These are phyloP conservation scores for Lyophyllum shimeji DNA, from an alignment of 768 basidiomycete genomes.

Conservation along the genomic window DNA sequence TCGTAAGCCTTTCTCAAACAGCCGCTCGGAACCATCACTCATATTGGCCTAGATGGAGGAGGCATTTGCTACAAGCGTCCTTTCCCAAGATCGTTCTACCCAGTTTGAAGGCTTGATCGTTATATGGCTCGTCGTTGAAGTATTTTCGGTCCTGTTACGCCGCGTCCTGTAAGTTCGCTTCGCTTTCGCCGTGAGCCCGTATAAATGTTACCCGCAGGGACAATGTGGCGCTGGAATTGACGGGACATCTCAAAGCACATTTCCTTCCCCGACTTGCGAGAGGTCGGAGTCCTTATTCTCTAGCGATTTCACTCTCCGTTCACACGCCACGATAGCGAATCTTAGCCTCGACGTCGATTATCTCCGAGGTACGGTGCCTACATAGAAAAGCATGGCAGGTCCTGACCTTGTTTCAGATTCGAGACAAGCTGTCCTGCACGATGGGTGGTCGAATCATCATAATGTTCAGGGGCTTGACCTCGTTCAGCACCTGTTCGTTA, in stretches of 20 bases:
- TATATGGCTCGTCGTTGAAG: slow-evolving; percentile 26
- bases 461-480: slow-evolving; percentile 35
- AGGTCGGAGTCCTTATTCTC: slow-evolving; percentile 23
- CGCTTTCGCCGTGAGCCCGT: background rate
- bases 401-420: background rate
- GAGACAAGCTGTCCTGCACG: slow-evolving; percentile 13
- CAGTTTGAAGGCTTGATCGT: slow-evolving; percentile 20
- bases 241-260: slow-evolving; percentile 32
- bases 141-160: slow-evolving; percentile 19
- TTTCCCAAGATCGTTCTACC: background rate
- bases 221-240: slow-evolving; percentile 22
- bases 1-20: slow-evolving; percentile 24
- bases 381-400: background rate
- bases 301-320: background rate
- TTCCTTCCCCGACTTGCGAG: slow-evolving; percentile 38
- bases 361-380: slow-evolving; percentile 17
- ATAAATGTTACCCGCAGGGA: slow-evolving; percentile 1
- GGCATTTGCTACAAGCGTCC: slow-evolving; percentile 2
- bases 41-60: slow-evolving; percentile 13
- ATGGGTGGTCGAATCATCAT: slow-evolving; percentile 27
- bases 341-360: slow-evolving; percentile 20
- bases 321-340: slow-evolving; percentile 18
- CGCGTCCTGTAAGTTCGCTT: background rate
- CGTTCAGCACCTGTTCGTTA: slow-evolving; percentile 22
- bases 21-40: background rate